Base-by-base conservation (phyloP, 2,329 filamentous ascomycete genomes). In the Nemania sp. region DNA sequence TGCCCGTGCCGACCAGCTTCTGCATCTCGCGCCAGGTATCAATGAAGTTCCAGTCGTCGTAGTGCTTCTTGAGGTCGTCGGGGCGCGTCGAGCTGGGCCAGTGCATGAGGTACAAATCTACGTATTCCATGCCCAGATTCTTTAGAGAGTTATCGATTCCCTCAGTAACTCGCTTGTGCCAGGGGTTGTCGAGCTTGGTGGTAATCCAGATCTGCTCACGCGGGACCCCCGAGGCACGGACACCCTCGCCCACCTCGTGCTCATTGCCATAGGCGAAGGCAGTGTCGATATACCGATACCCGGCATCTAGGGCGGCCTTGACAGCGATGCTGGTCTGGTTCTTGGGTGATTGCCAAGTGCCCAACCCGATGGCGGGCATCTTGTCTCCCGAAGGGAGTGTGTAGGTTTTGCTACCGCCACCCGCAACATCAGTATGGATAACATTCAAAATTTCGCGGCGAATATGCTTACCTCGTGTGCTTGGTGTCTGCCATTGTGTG, bases 101-200 rank as follows among this genome's bases (percentile, higher is more conserved):
- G 72, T 90, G 86, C 73, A 89, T 86, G 39, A 89, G 77, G 69
- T 87, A 88, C 43, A 89, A 74, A 68, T 89, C 86, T 56, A 90
- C 77, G 63, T 89, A 89, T 62, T 86, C 81, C 15, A 77, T 77
- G 39, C 81, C 81, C 15, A 89, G 75, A 61, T 79, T 80, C 68
- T 81, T 77, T 53, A 89, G 75, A 9, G 82, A 86, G 48, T 74
- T 73, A 54, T 81, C 77, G 51, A 89, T 76, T 20, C 80, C 86
- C 67, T 86, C 81, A 33, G 77, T 73, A 23, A 86, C 86, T 57
- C 82, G 79, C 74, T 88, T 84, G 75, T 91, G 88, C 81, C 86
- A 88, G 45, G 86, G 80, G 79, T 92, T 91, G 78, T 90, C 83
- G 49, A 93, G 82, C 80, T 94, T 95, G 64, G 89, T 91, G 47